Evolutionary conservation across 2,329 filamentous ascomycete genomes (phyloP).

Genomic region (Microdochium bolleyi): DNA sequence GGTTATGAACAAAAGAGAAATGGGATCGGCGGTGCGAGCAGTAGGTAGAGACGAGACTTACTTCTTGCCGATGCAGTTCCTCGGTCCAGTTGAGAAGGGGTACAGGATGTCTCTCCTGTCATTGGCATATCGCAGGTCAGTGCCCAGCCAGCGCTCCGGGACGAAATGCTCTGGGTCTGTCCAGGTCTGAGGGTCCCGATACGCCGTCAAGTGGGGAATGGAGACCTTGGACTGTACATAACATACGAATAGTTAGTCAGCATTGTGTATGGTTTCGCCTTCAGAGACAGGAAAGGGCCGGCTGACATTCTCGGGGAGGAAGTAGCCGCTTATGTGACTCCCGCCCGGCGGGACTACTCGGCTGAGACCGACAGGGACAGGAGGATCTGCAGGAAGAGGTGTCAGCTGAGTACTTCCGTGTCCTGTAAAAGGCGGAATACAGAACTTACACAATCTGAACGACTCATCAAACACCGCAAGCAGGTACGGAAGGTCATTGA

Average conservation of each 20-base stretch:
- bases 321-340: background rate
- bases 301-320: background rate
- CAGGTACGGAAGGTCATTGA: constrained; percentile 16
- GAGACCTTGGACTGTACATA: background rate
- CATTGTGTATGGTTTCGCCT: background rate
- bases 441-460: constrained; percentile 23
- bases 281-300: background rate
- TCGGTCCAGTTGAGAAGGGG: constrained; percentile 37
- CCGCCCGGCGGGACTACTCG: background rate
- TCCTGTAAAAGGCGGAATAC: background rate
- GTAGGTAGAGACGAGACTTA: constrained; percentile 15
- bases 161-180: constrained; percentile 25
- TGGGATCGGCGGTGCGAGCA: background rate
- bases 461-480: constrained; percentile 32
- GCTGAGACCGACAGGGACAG: background rate
- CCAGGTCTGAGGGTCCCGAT: constrained; percentile 24
- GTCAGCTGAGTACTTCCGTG: background rate
- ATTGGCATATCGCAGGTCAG: constrained; percentile 23
- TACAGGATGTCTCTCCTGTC: constrained; percentile 35
- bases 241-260: background rate
- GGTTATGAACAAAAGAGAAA: background rate
- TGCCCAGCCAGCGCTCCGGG: constrained; percentile 29
- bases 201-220: background rate
- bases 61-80: constrained; percentile 43
- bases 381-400: background rate